These are phyloP conservation scores for Pelargonium citronellum DNA, from an alignment of 441 rosid genomes.

Conservation along the genomic window DNA sequence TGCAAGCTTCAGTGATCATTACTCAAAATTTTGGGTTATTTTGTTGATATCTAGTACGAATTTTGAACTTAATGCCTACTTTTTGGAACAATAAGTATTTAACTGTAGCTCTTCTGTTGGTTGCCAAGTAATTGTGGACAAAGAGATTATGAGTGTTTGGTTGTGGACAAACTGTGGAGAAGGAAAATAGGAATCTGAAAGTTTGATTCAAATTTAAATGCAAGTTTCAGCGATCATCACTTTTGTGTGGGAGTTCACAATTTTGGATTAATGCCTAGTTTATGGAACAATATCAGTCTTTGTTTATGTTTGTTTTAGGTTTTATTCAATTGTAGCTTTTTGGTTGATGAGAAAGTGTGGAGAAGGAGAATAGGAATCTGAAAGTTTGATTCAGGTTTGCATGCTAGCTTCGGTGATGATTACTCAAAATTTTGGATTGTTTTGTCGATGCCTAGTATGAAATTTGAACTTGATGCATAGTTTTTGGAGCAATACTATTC, in stretches of 20 bases:
- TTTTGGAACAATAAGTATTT: neutral
- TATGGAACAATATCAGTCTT: too few relatives aligned
- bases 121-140: too few relatives aligned
- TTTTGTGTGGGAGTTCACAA: neutral
- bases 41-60: too few relatives aligned
- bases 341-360: neutral
- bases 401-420: neutral
- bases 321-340: too few relatives aligned
- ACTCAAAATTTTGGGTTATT: too few relatives aligned
- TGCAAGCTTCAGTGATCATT: constrained; percentile 1
- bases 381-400: neutral
- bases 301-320: too few relatives aligned
- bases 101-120: neutral
- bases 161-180: too few relatives aligned
- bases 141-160: too few relatives aligned
- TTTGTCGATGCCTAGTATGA: too few relatives aligned
- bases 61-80: neutral
- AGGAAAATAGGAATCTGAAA: too few relatives aligned
- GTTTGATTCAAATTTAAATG: too few relatives aligned
- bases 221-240: neutral
- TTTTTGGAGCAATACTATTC: neutral
- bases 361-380: neutral
- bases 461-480: neutral
- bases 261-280: neutral
- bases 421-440: too few relatives aligned